These are phyloP conservation scores for Pulveroboletus sp. DNA, from an alignment of 768 basidiomycete genomes.

Conservation along the genomic window DNA sequence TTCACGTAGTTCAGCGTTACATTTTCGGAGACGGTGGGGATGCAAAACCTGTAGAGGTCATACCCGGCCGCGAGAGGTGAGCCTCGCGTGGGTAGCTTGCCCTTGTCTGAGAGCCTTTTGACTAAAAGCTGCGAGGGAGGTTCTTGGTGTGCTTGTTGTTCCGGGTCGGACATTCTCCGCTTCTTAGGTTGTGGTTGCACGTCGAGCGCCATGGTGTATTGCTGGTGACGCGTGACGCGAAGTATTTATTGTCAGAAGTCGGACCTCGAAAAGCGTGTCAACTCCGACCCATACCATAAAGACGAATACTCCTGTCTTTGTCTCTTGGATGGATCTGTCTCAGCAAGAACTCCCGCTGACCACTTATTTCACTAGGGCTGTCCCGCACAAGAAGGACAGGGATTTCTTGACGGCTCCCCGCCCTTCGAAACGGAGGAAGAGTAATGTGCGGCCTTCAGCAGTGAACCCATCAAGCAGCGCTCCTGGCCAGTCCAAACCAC, in stretches of 20 bases:
- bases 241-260: conserved; percentile 27
- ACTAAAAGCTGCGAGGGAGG: conserved; percentile 62
- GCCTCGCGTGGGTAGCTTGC: conserved; percentile 81
- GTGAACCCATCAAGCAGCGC: neutral
- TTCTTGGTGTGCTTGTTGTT: conserved; percentile 27
- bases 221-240: conserved; percentile 17
- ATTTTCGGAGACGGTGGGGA: neutral
- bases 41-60: conserved; percentile 79
- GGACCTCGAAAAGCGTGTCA: conserved; percentile 38
- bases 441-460: neutral
- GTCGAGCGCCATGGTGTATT: conserved; percentile 15
- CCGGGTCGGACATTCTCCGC: conserved; percentile 52
- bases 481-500: conserved; percentile 3
- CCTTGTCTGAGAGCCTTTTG: conserved; percentile 80
- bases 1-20: conserved; percentile 1
- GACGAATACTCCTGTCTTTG: neutral
- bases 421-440: conserved; percentile 21
- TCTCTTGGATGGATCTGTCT: conserved; percentile 27
- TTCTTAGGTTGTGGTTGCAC: conserved; percentile 48
- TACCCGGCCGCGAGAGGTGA: conserved; percentile 88
- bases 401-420: conserved; percentile 3
- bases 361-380: conserved; percentile 20
- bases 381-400: conserved; percentile 8
- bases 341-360: conserved; percentile 33
- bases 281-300: conserved; percentile 31